Evolutionary conservation across 805 yeast genomes (phyloP), one percentile per base, ranked within the genome.

Genomic region (Phaffomyces thermotolerans): DNA sequence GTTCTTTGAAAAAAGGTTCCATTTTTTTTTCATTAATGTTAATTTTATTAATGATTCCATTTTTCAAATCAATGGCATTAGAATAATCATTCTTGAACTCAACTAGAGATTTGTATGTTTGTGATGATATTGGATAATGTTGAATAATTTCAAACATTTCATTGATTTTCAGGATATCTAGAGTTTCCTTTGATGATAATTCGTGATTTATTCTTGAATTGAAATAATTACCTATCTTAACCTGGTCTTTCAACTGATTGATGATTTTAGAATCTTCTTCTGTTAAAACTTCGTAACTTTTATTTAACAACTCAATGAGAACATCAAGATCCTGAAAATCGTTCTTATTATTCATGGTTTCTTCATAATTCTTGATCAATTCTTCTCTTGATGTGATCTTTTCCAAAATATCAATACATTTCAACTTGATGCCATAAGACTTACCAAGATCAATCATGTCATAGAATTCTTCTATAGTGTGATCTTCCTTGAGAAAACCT

Each of bases 381-480:
- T 52, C 52, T 36, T 62, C 52, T 45, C 71, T 64, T 27, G 62
- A 51, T 10, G 68, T 59, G 4, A 72, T 54, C 29, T 63, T 59
- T 39, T 66, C 69, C 39, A 75, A 58, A 17, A 65, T 44, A 22
- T 68, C 68, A 12, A 67, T 56, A 6, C 81, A 71, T 3, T 77
- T 73, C 14, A 84, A 57, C 6, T 66, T 69, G 33, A 84, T 59
- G 4, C 84, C 84, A 54, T 81, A 75, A 3, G 79, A 69, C 44
- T 69, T 66, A 2, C 90, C 91, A 32, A 77, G 58, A 36, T 69
- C 72, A 22, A 80, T 72, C 57, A 82, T 58, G 34, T 75, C 78
- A 32, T 68, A 62, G 40, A 78, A 68, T 23, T 80, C 84, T 14
- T 65, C 67, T 8, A 66, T 41, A 0, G 54, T 34, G 18, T 65